Evolutionary conservation across 805 yeast species (phyloP).

Genomic region (Komagataella ulmi): DNA sequence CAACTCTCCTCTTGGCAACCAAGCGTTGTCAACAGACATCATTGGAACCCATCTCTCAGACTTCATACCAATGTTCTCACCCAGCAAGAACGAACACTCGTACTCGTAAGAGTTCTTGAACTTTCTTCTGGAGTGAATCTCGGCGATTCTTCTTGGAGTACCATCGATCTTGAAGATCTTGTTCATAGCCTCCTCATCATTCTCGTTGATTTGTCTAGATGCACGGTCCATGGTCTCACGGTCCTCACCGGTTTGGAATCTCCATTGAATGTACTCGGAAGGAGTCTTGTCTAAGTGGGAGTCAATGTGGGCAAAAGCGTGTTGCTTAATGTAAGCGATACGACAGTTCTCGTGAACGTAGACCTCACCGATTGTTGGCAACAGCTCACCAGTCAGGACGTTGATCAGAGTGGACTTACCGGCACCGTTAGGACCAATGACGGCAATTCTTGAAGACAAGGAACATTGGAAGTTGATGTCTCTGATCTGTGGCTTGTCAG

Average conservation of each 20-base stretch:
- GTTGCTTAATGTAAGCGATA: constrained; percentile 99
- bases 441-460: constrained; percentile 98
- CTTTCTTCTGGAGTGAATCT: constrained; percentile 94
- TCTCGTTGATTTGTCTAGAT: constrained; percentile 94
- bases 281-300: constrained; percentile 98
- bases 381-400: constrained; percentile 97
- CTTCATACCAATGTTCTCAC: constrained; percentile 99
- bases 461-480: constrained; percentile 98
- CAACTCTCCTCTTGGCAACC: constrained; percentile 99
- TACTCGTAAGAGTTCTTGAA: constrained; percentile 99
- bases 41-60: constrained; percentile 99
- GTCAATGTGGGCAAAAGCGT: constrained; percentile 99
- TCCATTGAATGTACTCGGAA: constrained; percentile 99
- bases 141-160: constrained; percentile 93
- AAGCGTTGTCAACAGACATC: constrained; percentile 99
- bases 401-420: constrained; percentile 99
- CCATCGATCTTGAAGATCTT: constrained; percentile 92
- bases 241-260: constrained; percentile 99
- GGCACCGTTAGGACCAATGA: constrained; percentile 99
- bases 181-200: constrained; percentile 97
- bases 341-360: constrained; percentile 99
- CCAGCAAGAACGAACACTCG: constrained; percentile 94
- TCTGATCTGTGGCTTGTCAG: constrained; percentile 83
- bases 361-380: constrained; percentile 97
- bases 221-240: constrained; percentile 99